A percentile compares a stretch with the other conserved stretches of the same genome.
Evolutionary conservation across 371 early-diverging fungal genomes (phyloP).

Genomic region (Apophysomyces sp.): DNA sequence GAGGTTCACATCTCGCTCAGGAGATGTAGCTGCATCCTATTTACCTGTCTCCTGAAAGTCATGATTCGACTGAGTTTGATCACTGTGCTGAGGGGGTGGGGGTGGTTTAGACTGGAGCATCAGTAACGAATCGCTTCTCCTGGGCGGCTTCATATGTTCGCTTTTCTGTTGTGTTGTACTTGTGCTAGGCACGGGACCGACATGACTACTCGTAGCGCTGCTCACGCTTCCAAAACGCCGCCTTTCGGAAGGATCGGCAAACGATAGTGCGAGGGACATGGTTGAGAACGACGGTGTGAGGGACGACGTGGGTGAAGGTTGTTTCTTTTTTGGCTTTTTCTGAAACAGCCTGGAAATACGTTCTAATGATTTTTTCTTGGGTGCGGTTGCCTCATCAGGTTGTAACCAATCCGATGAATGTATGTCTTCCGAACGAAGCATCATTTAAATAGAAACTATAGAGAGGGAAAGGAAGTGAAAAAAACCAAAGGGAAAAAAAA

Average conservation of each 20-base stretch:
- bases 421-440: constrained; percentile 7
- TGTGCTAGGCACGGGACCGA: neutral
- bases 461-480: constrained; percentile 1
- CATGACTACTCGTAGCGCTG: neutral
- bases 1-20: neutral
- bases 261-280: constrained; percentile 17
- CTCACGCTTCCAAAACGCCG: neutral
- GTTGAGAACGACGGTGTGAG: constrained; percentile 12
- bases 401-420: constrained; percentile 9
- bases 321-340: constrained; percentile 35
- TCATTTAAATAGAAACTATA: neutral
- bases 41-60: constrained; percentile 2
- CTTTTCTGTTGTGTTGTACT: neutral
- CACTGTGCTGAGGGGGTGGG: neutral
- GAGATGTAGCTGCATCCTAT: constrained; percentile 1
- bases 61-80: neutral
- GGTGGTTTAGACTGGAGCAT: neutral
- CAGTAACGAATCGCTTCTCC: neutral
- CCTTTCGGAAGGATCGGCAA: neutral
- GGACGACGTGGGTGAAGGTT: constrained; percentile 16
- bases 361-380: constrained; percentile 35
- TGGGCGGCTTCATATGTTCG: neutral
- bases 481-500: too few species aligned
- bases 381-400: constrained; percentile 9
- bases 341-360: constrained; percentile 45